These are phyloP conservation scores for Insectozyma bohioensis DNA, from an alignment of 1,139 yeast species.

Conservation along the genomic window DNA sequence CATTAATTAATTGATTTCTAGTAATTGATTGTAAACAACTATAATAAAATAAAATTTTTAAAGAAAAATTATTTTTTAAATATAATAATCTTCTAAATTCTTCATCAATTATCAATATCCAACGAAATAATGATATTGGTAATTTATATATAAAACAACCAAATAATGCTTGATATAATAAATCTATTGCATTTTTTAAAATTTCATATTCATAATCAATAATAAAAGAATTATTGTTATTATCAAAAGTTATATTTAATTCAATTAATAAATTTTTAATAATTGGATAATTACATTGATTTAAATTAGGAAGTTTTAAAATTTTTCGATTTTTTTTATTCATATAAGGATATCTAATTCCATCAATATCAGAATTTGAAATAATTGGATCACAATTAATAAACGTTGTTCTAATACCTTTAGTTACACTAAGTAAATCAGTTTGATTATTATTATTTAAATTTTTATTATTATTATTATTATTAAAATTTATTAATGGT, in stretches of 20 bases:
- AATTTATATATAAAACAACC: conserved; percentile 18
- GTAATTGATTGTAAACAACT: conserved; percentile 20
- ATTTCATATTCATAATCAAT: conserved; percentile 9
- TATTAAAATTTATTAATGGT: conserved; percentile 25
- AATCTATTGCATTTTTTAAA: conserved; percentile 10
- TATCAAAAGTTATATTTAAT: conserved; percentile 1
- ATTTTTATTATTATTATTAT: too few species aligned
- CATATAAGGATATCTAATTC: conserved; percentile 14
- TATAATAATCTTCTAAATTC: conserved; percentile 22
- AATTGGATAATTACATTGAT: conserved; percentile 18
- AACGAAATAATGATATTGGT: conserved; percentile 29
- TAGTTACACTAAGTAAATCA: conserved; percentile 23
- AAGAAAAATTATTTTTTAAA: conserved; percentile 21
- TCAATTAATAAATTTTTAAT: conserved; percentile 14
- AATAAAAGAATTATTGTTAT: neutral
- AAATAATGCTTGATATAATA: conserved; percentile 8
- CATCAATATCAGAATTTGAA: conserved; percentile 16
- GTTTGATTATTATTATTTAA: conserved; percentile 16
- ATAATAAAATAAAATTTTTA: conserved; percentile 26
- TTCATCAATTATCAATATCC: conserved; percentile 23
- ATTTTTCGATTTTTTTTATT: too few species aligned
- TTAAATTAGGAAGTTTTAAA: too few species aligned
- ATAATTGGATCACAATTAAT: conserved; percentile 15
- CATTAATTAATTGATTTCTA: conserved; percentile 21
- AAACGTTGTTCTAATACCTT: conserved; percentile 19